A percentile compares a stretch with the other conserved stretches of the same genome.
phyloP scores from a whole-genome alignment of 495 filamentous ascomycete genomes.

The Hypoxylon fragiforme region DNA sequence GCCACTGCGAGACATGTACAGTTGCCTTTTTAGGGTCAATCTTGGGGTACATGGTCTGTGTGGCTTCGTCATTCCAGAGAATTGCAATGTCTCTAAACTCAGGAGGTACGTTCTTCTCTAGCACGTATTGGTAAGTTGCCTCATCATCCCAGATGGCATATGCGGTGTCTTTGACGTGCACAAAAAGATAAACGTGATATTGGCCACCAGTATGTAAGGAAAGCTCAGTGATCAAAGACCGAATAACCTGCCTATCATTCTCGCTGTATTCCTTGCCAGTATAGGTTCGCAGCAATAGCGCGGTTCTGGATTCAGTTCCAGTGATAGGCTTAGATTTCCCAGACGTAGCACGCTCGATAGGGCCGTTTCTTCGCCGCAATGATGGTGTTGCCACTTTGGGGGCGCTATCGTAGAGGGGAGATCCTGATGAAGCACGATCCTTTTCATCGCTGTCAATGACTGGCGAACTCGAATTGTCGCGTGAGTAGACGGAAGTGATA shows the following conservation, averaged over 20 bases:
- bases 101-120: slow-evolving; percentile 59
- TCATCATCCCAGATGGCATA: slow-evolving; percentile 59
- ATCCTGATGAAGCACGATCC: slow-evolving; percentile 9
- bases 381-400: slow-evolving; percentile 2
- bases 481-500: slow-evolving; percentile 33
- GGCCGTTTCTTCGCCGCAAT: slow-evolving; percentile 11
- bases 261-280: slow-evolving; percentile 68
- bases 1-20: slow-evolving; percentile 56
- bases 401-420: slow-evolving; percentile 6
- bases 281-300: slow-evolving; percentile 70
- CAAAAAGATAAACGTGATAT: slow-evolving; percentile 74
- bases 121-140: slow-evolving; percentile 54
- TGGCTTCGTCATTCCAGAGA: slow-evolving; percentile 65
- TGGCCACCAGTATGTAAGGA: slow-evolving; percentile 72
- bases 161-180: slow-evolving; percentile 67
- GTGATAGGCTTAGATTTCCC: slow-evolving; percentile 10
- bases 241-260: slow-evolving; percentile 71
- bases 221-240: slow-evolving; percentile 73
- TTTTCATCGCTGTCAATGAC: slow-evolving; percentile 5
- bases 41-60: slow-evolving; percentile 62
- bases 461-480: slow-evolving; percentile 19
- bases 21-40: slow-evolving; percentile 45
- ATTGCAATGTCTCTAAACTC: slow-evolving; percentile 70
- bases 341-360: slow-evolving; percentile 11
- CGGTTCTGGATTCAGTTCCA: slow-evolving; percentile 58